A percentile compares a stretch with the other conserved stretches of the same genome.
Conservation (phyloP, 1,139 yeast species). For the Debaryomyces coudertii region DNA sequence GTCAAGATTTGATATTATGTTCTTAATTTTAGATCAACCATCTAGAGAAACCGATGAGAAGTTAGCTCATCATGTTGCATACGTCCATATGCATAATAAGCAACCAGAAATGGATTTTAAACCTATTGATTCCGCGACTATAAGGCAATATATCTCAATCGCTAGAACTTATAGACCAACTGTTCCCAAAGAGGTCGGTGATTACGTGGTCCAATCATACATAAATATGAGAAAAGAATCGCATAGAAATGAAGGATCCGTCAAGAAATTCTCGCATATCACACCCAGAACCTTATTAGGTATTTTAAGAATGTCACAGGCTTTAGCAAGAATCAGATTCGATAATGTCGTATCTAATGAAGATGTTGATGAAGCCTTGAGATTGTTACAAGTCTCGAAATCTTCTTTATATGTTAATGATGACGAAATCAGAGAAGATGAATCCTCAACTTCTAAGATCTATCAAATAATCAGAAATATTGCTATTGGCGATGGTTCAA, state of each 20-base stretch:
- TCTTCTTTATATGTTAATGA: constrained; percentile 69
- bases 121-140: constrained; percentile 77
- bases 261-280: constrained; percentile 79
- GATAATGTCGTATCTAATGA: constrained; percentile 67
- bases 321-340: constrained; percentile 87
- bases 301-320: constrained; percentile 90
- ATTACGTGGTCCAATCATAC: constrained; percentile 83
- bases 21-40: constrained; percentile 84
- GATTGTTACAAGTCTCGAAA: constrained; percentile 84
- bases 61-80: constrained; percentile 91
- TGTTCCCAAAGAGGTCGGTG: constrained; percentile 85
- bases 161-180: constrained; percentile 88
- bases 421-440: constrained; percentile 53
- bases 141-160: constrained; percentile 84
- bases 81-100: constrained; percentile 88
- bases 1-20: constrained; percentile 92
- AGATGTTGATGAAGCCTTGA: constrained; percentile 95
- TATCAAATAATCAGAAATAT: constrained; percentile 60
- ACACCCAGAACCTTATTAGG: constrained; percentile 96
- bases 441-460: constrained; percentile 58
- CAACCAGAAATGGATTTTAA: constrained; percentile 80
- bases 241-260: constrained; percentile 74
- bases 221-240: constrained; percentile 93
- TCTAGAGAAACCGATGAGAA: constrained; percentile 77
- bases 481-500: constrained; percentile 52